phyloP scores from a whole-genome alignment of 83 land plant genomes.

The Picea mariana region DNA sequence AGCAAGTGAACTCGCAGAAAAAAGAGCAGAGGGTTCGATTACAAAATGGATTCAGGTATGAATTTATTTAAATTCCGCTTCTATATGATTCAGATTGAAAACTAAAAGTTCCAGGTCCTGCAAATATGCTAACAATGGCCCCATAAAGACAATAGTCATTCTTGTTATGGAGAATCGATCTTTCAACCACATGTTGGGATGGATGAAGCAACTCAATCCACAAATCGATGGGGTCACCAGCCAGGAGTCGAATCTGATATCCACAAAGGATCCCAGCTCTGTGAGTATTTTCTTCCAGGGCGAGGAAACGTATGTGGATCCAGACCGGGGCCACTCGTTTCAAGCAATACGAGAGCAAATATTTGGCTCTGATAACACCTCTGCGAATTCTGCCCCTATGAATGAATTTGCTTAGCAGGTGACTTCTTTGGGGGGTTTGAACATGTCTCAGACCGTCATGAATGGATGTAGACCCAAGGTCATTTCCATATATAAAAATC shows the following conservation, averaged over 20 bases:
- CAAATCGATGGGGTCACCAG: conserved; percentile 28
- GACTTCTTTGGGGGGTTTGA: conserved; percentile 23
- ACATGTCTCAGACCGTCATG: conserved; percentile 47
- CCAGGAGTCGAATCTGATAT: conserved; percentile 25
- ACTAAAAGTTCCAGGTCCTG: too few species aligned
- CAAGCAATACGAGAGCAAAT: conserved; percentile 35
- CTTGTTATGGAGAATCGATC: conserved; percentile 39
- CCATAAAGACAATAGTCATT: conserved; percentile 33
- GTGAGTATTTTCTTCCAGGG: conserved; percentile 14
- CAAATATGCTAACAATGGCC: too few species aligned
- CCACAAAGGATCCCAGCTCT: conserved; percentile 19
- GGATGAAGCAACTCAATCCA: conserved; percentile 36
- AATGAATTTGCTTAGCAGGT: conserved; percentile 83
- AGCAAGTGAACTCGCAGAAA: too few species aligned
- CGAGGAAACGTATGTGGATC: conserved; percentile 25
- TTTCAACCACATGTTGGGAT: conserved; percentile 40
- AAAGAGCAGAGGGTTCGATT: too few species aligned
- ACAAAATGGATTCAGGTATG: too few species aligned
- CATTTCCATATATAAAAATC: conserved; percentile 70
- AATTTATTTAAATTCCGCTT: too few species aligned
- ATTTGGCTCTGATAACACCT: conserved; percentile 26
- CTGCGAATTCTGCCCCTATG: conserved; percentile 54
- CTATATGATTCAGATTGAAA: too few species aligned
- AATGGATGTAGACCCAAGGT: conserved; percentile 78
- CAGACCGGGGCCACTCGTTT: conserved; percentile 43